Evolutionary conservation across 1,284 basidiomycete species (phyloP), one percentile per base, ranked within the genome.

Genomic region (Violaceomyces palustris): DNA sequence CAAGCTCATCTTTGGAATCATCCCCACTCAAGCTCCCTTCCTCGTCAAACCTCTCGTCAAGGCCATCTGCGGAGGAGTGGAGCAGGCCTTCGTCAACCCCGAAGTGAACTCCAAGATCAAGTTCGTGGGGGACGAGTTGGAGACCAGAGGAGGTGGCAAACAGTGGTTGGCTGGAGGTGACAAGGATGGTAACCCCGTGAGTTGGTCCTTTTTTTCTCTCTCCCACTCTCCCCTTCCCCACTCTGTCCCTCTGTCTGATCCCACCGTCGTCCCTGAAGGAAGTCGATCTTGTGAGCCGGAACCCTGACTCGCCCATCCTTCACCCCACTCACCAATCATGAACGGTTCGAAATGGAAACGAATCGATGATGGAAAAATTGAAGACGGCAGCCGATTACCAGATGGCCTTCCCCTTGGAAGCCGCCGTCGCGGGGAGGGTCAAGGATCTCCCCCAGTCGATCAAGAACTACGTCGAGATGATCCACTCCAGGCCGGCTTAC

Each of bases 381-480:
- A n/a, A 52, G 24, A 71, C 68, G 15, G 45, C 66, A 4, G 67
- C 70, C 24, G 69, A 72, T 42, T 73, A 64, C 42, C 69, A 72
- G 47, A 68, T 73, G 67, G 42, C 61, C 9, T 72, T 68, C 61
- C 64, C 67, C 1, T 43, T 71, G 26, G 70, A 73, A 38, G 65
- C 65, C 11, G 40, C 55, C 30, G 22, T 61, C 14, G 45, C 57
- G 14, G 63, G 63, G 9, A 51, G 69, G 17, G 46, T 64, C 22
- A 39, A 48, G 19, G 50, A 62, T 17, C 38, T 58, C 11, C 57
- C 63, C 1, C 32, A 45, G 1, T 28, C 55, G 15, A 50, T 70
- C 57, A 60, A 56, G 41, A 45, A 50, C 18, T 73, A 63, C 39
- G 60, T 72, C 27, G 61, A 63, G 2, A 61, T 50, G 43, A 46